Evolutionary conservation across 305 asterid species (phyloP), one percentile per base, ranked within the genome.

Genomic region (Solanum chacoense): DNA sequence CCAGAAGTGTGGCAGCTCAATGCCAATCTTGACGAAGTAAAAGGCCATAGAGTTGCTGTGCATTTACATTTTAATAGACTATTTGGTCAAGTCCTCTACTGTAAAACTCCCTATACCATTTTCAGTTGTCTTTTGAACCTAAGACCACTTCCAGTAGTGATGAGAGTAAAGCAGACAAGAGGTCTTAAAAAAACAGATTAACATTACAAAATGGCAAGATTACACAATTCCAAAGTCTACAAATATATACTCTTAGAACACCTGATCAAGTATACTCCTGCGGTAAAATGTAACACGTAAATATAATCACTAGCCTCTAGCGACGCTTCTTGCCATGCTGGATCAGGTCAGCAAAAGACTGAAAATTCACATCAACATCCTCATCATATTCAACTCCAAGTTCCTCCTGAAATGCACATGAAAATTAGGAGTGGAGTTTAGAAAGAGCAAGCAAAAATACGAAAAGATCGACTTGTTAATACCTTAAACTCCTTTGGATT

Each of bases 321-420:
- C 90, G 55, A 85, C 95, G 93, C 89, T 95, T 97, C 90, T 90
- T 95, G 85, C 94, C 94, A 80, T 88, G 92, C 79, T 88, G 98
- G 89, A 90, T 71, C 79, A 95, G 91, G 63, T 93, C 95, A 88
- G 87, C 89, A 85, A 87, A 94, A 37, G 98, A 94, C 91, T 95
- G 99, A 93, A 97, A 95, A 93, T 93, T 94, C 73, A 93, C 95
- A 36, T 94, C 98, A 90, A 90, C 94, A 91, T 96, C 99, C 90
- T 95, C 99, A 73, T 97, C 99, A 81, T 94, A 95, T 91, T 97
- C 99, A 14, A 95, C 88, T n/a, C 98, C 99, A 71, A 97, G 99
- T 89, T 96, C 99, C 93, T 95, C 99, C 98, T 95, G 93, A 86
- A 45, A 92, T 74, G 31, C 11, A 29, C 73, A 84, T 37, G 87